A percentile compares a stretch with the other conserved stretches of the same genome.
These are phyloP conservation scores for Zizania palustris DNA, from an alignment of 202 grass and related monocot species.

Conservation along the genomic window DNA sequence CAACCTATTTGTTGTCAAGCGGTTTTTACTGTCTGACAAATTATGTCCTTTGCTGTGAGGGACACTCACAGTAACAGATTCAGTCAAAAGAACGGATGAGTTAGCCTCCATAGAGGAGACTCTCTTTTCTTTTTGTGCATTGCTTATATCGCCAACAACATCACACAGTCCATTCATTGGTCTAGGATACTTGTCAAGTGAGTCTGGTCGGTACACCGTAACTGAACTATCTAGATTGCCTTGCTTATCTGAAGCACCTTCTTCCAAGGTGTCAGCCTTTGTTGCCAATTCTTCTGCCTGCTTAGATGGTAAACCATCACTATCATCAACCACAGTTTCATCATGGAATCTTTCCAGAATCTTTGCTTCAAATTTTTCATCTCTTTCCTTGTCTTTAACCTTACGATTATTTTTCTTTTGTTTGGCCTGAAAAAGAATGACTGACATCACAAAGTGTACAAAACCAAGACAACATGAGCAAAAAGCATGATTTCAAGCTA, in stretches of 20 bases:
- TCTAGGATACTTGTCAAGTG: constrained; percentile 28
- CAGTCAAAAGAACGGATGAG: constrained; percentile 43
- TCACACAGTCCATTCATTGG: constrained; percentile 42
- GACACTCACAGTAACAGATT: constrained; percentile 46
- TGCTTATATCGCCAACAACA: background rate
- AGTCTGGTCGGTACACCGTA: constrained; percentile 38
- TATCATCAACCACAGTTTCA: constrained; percentile 55
- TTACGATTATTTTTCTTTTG: constrained; percentile 88
- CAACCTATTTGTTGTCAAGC: constrained; percentile 65
- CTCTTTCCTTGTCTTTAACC: constrained; percentile 75
- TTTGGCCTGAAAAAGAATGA: constrained; percentile 61
- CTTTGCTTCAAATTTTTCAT: constrained; percentile 55
- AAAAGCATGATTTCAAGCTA: constrained; percentile 28
- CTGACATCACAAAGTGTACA: background rate
- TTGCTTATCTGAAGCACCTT: constrained; percentile 64
- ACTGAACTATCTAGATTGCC: constrained; percentile 46
- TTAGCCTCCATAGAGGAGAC: constrained; percentile 44
- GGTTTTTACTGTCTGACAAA: constrained; percentile 52
- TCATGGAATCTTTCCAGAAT: constrained; percentile 65
- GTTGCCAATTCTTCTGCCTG: constrained; percentile 46
- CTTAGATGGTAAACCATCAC: constrained; percentile 50
- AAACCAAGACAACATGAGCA: constrained; percentile 24
- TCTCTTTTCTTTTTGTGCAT: constrained; percentile 37
- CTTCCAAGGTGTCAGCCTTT: constrained; percentile 56
- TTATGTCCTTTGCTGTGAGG: constrained; percentile 52